Conservation (phyloP, 2,329 filamentous ascomycete genomes). For the Fusarium transvaalense region DNA sequence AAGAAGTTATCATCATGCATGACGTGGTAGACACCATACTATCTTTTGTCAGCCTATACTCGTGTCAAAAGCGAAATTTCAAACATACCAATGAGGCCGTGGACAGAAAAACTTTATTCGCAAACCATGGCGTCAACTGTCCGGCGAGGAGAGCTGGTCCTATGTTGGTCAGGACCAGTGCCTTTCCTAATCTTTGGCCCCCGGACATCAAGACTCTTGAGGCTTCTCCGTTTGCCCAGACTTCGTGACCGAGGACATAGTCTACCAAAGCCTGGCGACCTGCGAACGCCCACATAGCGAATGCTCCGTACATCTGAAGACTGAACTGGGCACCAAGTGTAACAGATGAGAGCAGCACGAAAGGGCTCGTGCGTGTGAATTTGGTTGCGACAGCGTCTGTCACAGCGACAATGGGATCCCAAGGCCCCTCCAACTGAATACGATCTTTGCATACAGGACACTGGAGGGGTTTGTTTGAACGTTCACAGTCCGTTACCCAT, state of each 20-base stretch:
- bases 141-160: slow-evolving; percentile 61
- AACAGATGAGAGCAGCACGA: slow-evolving; percentile 74
- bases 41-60: slow-evolving; percentile 3
- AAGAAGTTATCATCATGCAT: slow-evolving; percentile 60
- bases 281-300: slow-evolving; percentile 65
- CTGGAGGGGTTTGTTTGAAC: slow-evolving; percentile 72
- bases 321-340: slow-evolving; percentile 63
- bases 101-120: slow-evolving; percentile 58
- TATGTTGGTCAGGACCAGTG: slow-evolving; percentile 58
- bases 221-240: slow-evolving; percentile 47
- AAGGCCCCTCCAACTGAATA: slow-evolving; percentile 81
- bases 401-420: slow-evolving; percentile 77
- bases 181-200: slow-evolving; percentile 51
- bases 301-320: slow-evolving; percentile 65
- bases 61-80: too few species aligned
- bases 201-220: slow-evolving; percentile 44
- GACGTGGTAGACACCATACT: slow-evolving; percentile 64
- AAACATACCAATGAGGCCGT: slow-evolving; percentile 57
- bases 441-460: slow-evolving; percentile 92
- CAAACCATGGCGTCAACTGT: slow-evolving; percentile 59
- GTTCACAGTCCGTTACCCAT: slow-evolving; percentile 93
- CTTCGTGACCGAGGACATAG: slow-evolving; percentile 57
- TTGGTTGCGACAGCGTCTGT: slow-evolving; percentile 69
- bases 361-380: slow-evolving; percentile 68
- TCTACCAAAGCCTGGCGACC: slow-evolving; percentile 60